Base-by-base conservation (phyloP, 1,284 basidiomycete genomes). In the Cutaneotrichosporon dermatis region DNA sequence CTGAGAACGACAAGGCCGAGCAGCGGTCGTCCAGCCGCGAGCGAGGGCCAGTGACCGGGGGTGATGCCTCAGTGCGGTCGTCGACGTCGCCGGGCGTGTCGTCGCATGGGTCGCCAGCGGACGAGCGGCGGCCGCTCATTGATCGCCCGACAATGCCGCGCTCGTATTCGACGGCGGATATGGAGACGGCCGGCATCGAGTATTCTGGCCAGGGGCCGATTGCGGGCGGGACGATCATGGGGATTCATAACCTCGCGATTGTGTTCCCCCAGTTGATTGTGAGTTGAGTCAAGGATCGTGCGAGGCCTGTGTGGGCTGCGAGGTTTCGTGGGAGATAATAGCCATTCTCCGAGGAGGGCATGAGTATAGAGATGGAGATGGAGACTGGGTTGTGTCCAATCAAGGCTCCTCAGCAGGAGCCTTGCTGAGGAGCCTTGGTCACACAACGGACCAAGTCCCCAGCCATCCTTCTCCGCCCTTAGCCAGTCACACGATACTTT, bases 201-300 rank as follows among this genome's bases (percentile, higher is more conserved):
- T 77, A 81, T 46, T 76, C 76, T 4, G 79, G 83, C 44, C 70
- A 77, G 9, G 82, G 82, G 39, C 83, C 85, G 12, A 80, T 89
- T 50, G 88, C 91, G 0, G 93, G 94, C n/a, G 94, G 94, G 1
- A 94, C 92, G 2, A 88, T 97, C 50, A 83, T 97, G 50, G 94
- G 94, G 3, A 94, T 98, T 45, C 94, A 98, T 76, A 97, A 97
- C 70, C 81, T 97, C 6, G 90, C 93, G 3, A 92, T 95, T 62
- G 92, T 95, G 33, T 85, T 91, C 76, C 92, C 92, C 16, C 92
- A 96, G 69, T 90, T 95, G 71, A 83, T 94, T 60, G 92, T 92
- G 72, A 70, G 89, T 10, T 46, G 15, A 63, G 44, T 42, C 35
- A 43, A n/a, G 10, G 39, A 44, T 9, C 39, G 39, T 25, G 25